phyloP scores from a whole-genome alignment of 2,329 filamentous ascomycete genomes.

The Xylariaceae sp. region DNA sequence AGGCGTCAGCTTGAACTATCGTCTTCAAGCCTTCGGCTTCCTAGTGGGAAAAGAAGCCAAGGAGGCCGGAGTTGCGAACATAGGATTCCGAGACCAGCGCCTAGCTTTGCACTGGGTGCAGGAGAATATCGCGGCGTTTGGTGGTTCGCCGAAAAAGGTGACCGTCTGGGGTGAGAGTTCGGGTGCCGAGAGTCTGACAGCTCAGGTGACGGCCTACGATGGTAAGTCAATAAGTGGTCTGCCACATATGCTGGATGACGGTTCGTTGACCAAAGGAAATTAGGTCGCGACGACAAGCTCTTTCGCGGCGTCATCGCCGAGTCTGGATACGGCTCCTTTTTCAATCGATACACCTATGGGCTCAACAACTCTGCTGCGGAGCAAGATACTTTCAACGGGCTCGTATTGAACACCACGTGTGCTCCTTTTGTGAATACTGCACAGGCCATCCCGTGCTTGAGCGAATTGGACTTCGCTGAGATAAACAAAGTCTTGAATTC shows the following conservation, averaged over 20 bases:
- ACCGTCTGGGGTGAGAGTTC: conserved; percentile 46
- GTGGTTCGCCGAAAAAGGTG: conserved; percentile 37
- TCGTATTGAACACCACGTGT: conserved; percentile 28
- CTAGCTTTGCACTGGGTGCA: conserved; percentile 43
- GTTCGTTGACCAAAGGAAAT: conserved; percentile 1
- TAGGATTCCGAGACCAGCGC: conserved; percentile 44
- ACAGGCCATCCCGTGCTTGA: conserved; percentile 26
- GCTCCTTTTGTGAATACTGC: conserved; percentile 22
- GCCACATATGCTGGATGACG: not conserved
- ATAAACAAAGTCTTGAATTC: conserved; percentile 20
- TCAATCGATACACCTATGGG: conserved; percentile 26
- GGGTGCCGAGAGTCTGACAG: conserved; percentile 40
- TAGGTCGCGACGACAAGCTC: conserved; percentile 29
- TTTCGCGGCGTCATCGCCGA: conserved; percentile 29
- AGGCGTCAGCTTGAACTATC: conserved; percentile 45
- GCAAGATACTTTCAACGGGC: conserved; percentile 27
- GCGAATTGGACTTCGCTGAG: conserved; percentile 27
- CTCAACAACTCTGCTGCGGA: conserved; percentile 27
- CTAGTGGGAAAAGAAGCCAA: conserved; percentile 37
- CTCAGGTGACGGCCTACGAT: conserved; percentile 42
- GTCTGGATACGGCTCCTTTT: conserved; percentile 40
- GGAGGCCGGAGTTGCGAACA: conserved; percentile 41
- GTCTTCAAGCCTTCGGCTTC: conserved; percentile 46
- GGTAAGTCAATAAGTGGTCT: conserved; percentile 10
- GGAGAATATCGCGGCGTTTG: conserved; percentile 30